Evolutionary conservation across 768 basidiomycete genomes (phyloP).

Genomic region (Amylocystis lapponica): DNA sequence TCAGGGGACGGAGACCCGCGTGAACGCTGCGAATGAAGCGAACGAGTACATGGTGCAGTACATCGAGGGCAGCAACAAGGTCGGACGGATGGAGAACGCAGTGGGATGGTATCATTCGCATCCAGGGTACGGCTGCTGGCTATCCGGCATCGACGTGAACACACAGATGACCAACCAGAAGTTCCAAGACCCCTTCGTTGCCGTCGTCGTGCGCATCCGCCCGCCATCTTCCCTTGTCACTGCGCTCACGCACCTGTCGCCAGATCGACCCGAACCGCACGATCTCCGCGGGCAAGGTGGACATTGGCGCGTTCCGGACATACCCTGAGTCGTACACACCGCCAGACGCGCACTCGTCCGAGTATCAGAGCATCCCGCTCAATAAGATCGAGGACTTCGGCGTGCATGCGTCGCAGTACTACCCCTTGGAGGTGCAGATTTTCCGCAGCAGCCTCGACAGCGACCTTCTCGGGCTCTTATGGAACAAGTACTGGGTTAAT

Average conservation of each 20-base stretch:
- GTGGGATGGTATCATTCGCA: slow-evolving; percentile 99
- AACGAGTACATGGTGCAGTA: slow-evolving; percentile 99
- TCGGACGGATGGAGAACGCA: slow-evolving; percentile 77
- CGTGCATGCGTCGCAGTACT: slow-evolving; percentile 95
- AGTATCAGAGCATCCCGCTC: slow-evolving; percentile 95
- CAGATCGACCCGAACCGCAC: slow-evolving; percentile 98
- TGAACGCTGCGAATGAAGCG: slow-evolving; percentile 93
- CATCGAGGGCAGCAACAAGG: slow-evolving; percentile 76
- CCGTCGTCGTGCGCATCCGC: slow-evolving; percentile 72
- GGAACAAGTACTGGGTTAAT: slow-evolving; percentile 99
- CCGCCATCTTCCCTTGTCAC: not conserved
- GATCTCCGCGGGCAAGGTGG: slow-evolving; percentile 96
- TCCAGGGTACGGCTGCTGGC: slow-evolving; percentile 98
- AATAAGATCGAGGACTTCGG: slow-evolving; percentile 99
- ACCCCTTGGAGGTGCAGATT: slow-evolving; percentile 88
- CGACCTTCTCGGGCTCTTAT: slow-evolving; percentile 81
- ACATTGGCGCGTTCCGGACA: slow-evolving; percentile 97
- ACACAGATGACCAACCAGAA: slow-evolving; percentile 95
- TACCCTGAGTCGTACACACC: slow-evolving; percentile 96
- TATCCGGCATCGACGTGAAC: slow-evolving; percentile 97
- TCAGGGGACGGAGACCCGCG: slow-evolving; percentile 96
- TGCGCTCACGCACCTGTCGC: not conserved
- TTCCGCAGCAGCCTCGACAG: slow-evolving; percentile 91
- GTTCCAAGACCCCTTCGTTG: slow-evolving; percentile 94
- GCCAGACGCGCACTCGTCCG: slow-evolving; percentile 57